Conservation (phyloP, 441 rosid species). For the Geranium incanum region DNA sequence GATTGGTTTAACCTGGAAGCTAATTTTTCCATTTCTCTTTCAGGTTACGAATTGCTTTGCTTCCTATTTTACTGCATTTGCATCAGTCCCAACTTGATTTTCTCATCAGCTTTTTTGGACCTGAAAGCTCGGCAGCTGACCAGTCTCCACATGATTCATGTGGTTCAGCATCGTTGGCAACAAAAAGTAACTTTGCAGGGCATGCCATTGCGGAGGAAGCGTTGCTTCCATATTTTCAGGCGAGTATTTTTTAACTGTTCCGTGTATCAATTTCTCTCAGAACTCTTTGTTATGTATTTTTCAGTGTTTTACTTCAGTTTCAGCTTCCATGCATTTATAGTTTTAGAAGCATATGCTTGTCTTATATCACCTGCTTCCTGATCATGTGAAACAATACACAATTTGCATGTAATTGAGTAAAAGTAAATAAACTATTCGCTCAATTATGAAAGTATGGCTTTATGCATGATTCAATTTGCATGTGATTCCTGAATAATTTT, state of each 20-base stretch:
- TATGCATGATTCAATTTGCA: constrained; percentile 6
- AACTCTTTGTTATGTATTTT: constrained; percentile 1
- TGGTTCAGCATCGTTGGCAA: constrained; percentile 29
- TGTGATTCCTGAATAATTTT: not conserved
- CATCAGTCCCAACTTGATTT: constrained; percentile 96
- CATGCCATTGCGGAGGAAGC: constrained; percentile 69
- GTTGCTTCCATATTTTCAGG: constrained; percentile 98
- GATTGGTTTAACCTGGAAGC: constrained; percentile 8
- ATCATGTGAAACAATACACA: not conserved
- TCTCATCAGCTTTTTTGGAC: constrained; percentile 70
- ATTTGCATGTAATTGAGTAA: not conserved
- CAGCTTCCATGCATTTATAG: not conserved
- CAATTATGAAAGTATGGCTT: not conserved
- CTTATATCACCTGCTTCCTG: not conserved
- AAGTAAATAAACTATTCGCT: not conserved
- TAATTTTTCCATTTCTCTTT: constrained; percentile 22
- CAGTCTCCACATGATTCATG: constrained; percentile 36
- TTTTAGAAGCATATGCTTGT: not conserved
- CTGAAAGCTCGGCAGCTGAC: constrained; percentile 38
- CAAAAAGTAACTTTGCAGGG: constrained; percentile 30
- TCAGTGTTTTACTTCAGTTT: constrained; percentile 14
- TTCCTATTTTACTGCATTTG: constrained; percentile 83
- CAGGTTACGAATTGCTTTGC: constrained; percentile 75
- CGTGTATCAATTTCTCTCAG: constrained; percentile 13
- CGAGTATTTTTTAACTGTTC: constrained; percentile 23